Evolutionary conservation across 2,329 filamentous ascomycete genomes (phyloP).

Genomic region (Elsinoe australis): DNA sequence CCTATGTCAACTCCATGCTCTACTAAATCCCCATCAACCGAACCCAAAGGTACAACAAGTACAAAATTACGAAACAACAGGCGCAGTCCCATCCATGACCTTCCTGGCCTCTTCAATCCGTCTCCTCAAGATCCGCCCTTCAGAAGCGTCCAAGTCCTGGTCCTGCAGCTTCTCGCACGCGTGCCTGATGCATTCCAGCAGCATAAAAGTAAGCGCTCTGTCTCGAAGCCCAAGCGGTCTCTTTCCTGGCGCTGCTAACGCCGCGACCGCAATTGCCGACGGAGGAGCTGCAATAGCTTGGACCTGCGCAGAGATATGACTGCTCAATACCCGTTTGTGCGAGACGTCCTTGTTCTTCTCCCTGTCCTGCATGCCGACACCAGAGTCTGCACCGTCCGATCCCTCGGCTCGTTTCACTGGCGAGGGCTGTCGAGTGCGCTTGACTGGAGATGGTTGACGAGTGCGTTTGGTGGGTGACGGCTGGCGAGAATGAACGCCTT

Average conservation of each 20-base stretch:
- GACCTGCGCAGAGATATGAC: constrained; percentile 26
- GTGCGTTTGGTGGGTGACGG: constrained; percentile 5
- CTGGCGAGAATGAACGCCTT: constrained; percentile 30
- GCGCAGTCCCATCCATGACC: constrained; percentile 56
- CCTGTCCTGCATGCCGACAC: constrained; percentile 23
- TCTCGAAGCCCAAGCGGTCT: constrained; percentile 45
- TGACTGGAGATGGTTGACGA: constrained; percentile 10
- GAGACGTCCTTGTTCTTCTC: constrained; percentile 32
- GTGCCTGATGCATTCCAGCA: constrained; percentile 48
- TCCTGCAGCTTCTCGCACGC: constrained; percentile 46
- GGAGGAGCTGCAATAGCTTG: constrained; percentile 30
- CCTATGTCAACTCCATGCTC: constrained; percentile 7
- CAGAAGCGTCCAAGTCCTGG: constrained; percentile 42
- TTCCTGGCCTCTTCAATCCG: constrained; percentile 67
- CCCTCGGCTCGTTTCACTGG: constrained; percentile 9
- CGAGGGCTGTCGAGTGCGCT: constrained; percentile 10
- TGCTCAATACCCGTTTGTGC: constrained; percentile 25
- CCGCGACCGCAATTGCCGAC: constrained; percentile 31
- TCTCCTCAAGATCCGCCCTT: constrained; percentile 58
- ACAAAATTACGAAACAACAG: constrained; percentile 3
- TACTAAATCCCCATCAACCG: too few species aligned
- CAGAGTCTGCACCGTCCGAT: constrained; percentile 30
- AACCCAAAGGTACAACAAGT: neutral
- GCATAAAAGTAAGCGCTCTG: constrained; percentile 44
- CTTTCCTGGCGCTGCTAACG: constrained; percentile 34